Base-by-base conservation (phyloP, 805 yeast genomes). In the Kodamaea nitidulidarum region DNA sequence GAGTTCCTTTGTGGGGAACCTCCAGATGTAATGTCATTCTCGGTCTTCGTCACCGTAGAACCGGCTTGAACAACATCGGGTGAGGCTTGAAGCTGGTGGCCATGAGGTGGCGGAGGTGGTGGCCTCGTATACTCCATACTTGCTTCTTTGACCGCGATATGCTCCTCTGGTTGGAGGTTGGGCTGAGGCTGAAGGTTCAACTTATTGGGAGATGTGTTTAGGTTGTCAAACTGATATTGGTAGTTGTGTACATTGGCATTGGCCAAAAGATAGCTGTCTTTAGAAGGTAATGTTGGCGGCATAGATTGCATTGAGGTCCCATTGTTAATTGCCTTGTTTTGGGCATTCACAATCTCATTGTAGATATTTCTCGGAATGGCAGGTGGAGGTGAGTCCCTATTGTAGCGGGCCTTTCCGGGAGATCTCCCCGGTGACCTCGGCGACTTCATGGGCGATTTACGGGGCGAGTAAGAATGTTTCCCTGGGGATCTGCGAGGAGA, bases 241-340 rank as follows among this genome's bases (percentile, higher is more conserved):
- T 36, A 30, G n/a, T 35, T 30, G 25, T 27, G 32, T 14, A 28
- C 33, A 22, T 29, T 36, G 4, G 33, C 39, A 31, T 30, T 18
- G 8, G 35, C 35, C 32, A 37, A 24, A 35, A 48, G 37, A 30
- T 44, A 32, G 16, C 46, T 41, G 38, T 65, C 72, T 35, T 67
- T 66, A n/a, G 71, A 62, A 4, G 72, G 72, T 38, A 65, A 54
- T 2, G 70, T 52, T 11, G 72, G 71, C 6, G 72, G 70, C 52
- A 66, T 53, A 8, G 62, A 53, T 21, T 43, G 45, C 24, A 48
- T 38, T 1, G 57, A 53, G 4, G 43, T 49, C 7, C 17, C 17
- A 16, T n/a, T 15, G 6, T 28, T 14, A 14, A 6, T 16, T 15
- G 22, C 22, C 22, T 17, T 16, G 38, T 46, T 54, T 47, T 63